Evolutionary conservation across 768 basidiomycete species (phyloP).

Genomic region (Boletus insuetus): DNA sequence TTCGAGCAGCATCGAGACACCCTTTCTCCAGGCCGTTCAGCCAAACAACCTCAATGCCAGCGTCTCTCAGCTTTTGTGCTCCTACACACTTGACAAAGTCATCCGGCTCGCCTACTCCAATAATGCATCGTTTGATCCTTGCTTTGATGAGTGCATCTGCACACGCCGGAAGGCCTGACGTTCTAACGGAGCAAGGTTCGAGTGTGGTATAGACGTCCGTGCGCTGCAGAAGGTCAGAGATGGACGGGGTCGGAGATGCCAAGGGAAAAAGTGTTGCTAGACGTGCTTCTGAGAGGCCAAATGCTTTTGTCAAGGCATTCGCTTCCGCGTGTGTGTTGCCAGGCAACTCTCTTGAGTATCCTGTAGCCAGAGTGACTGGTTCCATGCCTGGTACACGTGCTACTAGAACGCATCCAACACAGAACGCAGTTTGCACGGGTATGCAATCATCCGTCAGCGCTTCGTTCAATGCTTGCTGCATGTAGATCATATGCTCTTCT

Average conservation of each 20-base stretch:
- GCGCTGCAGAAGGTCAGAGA: slow-evolving; percentile 49
- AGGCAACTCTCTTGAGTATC: slow-evolving; percentile 85
- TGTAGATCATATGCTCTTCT: slow-evolving; percentile 38
- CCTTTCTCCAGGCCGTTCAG: slow-evolving; percentile 69
- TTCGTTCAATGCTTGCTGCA: slow-evolving; percentile 66
- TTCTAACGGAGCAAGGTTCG: slow-evolving; percentile 91
- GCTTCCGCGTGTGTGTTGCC: slow-evolving; percentile 99
- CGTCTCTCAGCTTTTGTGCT: slow-evolving; percentile 63
- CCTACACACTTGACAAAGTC: slow-evolving; percentile 97
- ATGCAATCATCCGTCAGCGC: slow-evolving; percentile 57
- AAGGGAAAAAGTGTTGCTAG: slow-evolving; percentile 45
- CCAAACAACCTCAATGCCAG: slow-evolving; percentile 77
- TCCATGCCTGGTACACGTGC: slow-evolving; percentile 39
- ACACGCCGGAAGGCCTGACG: slow-evolving; percentile 85
- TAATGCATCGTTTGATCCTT: slow-evolving; percentile 69
- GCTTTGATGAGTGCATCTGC: slow-evolving; percentile 78
- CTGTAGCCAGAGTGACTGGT: slow-evolving; percentile 65
- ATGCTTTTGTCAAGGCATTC: slow-evolving; percentile 80
- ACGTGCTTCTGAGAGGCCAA: slow-evolving; percentile 40
- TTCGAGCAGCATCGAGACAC: slow-evolving; percentile 78
- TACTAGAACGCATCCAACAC: slow-evolving; percentile 84
- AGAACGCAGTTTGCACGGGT: slow-evolving; percentile 77
- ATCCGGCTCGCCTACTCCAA: slow-evolving; percentile 87
- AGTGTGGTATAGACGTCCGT: slow-evolving; percentile 90
- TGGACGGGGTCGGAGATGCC: slow-evolving; percentile 27